These are phyloP conservation scores for Phanerodontia chrysosporium DNA, from an alignment of 768 basidiomycete genomes.

Conservation along the genomic window DNA sequence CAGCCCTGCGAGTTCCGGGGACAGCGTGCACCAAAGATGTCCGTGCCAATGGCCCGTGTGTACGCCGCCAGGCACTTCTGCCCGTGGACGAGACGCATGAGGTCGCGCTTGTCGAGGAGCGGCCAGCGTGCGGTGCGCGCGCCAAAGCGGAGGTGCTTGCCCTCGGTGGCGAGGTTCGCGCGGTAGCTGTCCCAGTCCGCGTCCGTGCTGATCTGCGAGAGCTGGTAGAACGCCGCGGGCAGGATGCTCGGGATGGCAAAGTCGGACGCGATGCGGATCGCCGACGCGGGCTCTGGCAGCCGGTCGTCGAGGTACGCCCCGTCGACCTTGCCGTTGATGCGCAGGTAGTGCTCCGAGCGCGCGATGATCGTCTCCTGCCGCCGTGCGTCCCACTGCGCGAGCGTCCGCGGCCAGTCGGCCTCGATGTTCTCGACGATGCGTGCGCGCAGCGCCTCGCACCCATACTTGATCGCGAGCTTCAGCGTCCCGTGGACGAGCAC, in stretches of 20 bases:
- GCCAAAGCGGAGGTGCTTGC: conserved; percentile 28
- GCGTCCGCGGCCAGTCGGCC: conserved; percentile 33
- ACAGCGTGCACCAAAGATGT: conserved; percentile 24
- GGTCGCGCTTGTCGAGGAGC: conserved; percentile 24
- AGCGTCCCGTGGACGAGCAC: conserved; percentile 28
- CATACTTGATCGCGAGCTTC: conserved; percentile 33
- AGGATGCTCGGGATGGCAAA: conserved; percentile 25
- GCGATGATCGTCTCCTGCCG: conserved; percentile 23
- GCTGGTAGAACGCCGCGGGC: conserved; percentile 28
- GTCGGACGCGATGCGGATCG: conserved; percentile 26
- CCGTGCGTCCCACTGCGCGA: conserved; percentile 27
- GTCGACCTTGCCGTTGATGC: conserved; percentile 23
- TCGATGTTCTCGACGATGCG: conserved; percentile 29
- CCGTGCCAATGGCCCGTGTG: conserved; percentile 26
- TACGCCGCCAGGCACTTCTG: conserved; percentile 26
- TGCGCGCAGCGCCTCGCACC: conserved; percentile 28
- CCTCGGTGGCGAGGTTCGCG: conserved; percentile 15
- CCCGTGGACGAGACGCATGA: conserved; percentile 27
- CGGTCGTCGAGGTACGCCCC: conserved; percentile 29
- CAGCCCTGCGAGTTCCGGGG: conserved; percentile 22
- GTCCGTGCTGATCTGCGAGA: conserved; percentile 19
- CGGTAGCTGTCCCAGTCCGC: conserved; percentile 28
- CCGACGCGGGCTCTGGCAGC: conserved; percentile 26
- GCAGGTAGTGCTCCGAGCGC: conserved; percentile 26
- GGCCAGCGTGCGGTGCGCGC: conserved; percentile 27